phyloP scores from a whole-genome alignment of 805 yeast species.

The Torulaspora indica region DNA sequence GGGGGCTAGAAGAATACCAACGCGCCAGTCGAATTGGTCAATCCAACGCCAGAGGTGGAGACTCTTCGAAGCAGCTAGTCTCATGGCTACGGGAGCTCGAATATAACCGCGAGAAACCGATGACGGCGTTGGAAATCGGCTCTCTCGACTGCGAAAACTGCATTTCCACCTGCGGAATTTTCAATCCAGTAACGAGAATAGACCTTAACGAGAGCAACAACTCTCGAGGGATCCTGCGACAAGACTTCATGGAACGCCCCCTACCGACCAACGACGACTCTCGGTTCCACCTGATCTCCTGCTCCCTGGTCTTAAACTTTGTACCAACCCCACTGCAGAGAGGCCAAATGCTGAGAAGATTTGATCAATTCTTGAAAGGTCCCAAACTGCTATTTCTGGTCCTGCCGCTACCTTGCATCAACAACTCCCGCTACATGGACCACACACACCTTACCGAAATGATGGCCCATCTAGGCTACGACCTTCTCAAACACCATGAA shows the following conservation, averaged over 20 bases:
- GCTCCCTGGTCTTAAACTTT: conserved; percentile 84
- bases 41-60: conserved; percentile 74
- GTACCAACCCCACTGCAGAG: conserved; percentile 68
- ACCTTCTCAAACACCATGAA: conserved; percentile 43
- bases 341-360: conserved; percentile 70
- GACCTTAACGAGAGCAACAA: conserved; percentile 70
- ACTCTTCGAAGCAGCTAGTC: conserved; percentile 76
- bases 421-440: conserved; percentile 75
- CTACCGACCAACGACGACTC: conserved; percentile 45
- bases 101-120: conserved; percentile 6
- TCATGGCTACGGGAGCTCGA: conserved; percentile 54
- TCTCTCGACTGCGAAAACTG: conserved; percentile 63
- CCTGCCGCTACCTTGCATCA: conserved; percentile 80
- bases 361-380: conserved; percentile 50
- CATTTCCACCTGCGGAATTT: conserved; percentile 56
- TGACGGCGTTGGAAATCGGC: conserved; percentile 75
- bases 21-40: conserved; percentile 85
- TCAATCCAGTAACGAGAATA: conserved; percentile 53
- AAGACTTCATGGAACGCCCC: conserved; percentile 80
- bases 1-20: conserved; percentile 79
- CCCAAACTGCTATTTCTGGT: conserved; percentile 59
- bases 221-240: conserved; percentile 62
- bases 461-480: conserved; percentile 59
- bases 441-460: conserved; percentile 41
- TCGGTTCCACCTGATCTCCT: conserved; percentile 63